Conservation (phyloP, 2,329 filamentous ascomycete genomes). For the Fusarium marasasianum region DNA sequence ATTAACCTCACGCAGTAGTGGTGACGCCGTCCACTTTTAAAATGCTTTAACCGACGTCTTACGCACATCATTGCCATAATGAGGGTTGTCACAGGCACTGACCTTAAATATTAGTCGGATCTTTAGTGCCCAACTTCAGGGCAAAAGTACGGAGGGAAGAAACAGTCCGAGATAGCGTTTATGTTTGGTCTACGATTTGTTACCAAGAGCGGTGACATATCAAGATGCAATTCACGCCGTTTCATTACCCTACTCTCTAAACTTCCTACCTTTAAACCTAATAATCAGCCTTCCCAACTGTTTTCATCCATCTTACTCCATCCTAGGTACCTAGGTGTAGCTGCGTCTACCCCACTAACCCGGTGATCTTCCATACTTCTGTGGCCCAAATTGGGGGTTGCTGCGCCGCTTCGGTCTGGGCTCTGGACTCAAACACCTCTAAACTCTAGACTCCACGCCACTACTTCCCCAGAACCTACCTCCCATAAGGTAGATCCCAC, state of each 20-base stretch:
- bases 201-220: background rate
- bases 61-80: slow-evolving; percentile 30
- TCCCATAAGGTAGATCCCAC: slow-evolving; percentile 12
- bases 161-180: background rate
- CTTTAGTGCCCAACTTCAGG: slow-evolving; percentile 24
- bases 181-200: background rate
- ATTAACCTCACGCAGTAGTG: slow-evolving; percentile 30
- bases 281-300: background rate
- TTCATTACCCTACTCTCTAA: background rate
- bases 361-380: slow-evolving; percentile 21
- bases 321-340: background rate
- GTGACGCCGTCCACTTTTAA: slow-evolving; percentile 27
- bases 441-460: slow-evolving; percentile 30
- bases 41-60: slow-evolving; percentile 23
- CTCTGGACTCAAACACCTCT: slow-evolving; percentile 13
- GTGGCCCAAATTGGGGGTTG: slow-evolving; percentile 11
- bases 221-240: background rate
- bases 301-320: background rate
- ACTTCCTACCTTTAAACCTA: background rate
- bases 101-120: slow-evolving; percentile 5
- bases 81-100: background rate
- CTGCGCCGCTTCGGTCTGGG: slow-evolving; percentile 24
- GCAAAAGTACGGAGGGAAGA: background rate
- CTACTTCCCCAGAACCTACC: slow-evolving; percentile 26
- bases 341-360: slow-evolving; percentile 14